Base-by-base conservation (phyloP, 2,329 filamentous ascomycete genomes). In the Arachnomyces sp. region DNA sequence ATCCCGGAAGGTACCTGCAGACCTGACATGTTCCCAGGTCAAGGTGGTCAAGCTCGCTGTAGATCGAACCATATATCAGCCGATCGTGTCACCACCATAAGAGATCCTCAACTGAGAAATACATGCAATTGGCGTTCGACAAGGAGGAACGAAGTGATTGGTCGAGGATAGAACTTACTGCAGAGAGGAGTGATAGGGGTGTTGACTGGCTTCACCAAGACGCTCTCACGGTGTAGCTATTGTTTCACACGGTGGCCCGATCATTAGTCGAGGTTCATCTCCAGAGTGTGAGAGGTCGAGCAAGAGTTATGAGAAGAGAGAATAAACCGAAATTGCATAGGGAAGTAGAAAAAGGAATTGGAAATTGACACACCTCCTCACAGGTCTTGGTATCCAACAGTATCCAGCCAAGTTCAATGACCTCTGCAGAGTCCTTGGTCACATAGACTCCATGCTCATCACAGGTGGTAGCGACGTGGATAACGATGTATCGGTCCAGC, bases 381-480 rank as follows among this genome's bases (percentile, higher is more conserved):
- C 88, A 84, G 49, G 78, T 84, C 71, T 90, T 92, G 51, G 87
- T 84, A 63, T 95, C 89, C 48, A 95, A 75, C 58, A 98, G 71
- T 60, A 96, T 95, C 92, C 92, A 98, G 49, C 90, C 92, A 61
- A 98, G 77, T 77, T 98, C 92, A 66, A 98, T 98, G 52, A 98
- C 92, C 72, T 98, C 92, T 47, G 92, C 92, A 44, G 92, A 96
- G 69, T 98, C 92, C 70, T 96, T 96, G 45, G 92, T 98, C 44
- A 98, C 92, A 67, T 98, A 98, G 51, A 98, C 92, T 48, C 92
- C 92, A 69, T 98, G 92, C 67, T 98, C 92, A 66, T 98, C 92
- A 69, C 92, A 98, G 53, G 92, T 98, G 28, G 92, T 98, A 49
- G 92, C 92, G 60, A 96, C 90, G 68, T 98, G 92, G 64, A 96